These are phyloP conservation scores for Cephalotrichum gorgonifer DNA, from an alignment of 2,329 filamentous ascomycete species.

Conservation along the genomic window DNA sequence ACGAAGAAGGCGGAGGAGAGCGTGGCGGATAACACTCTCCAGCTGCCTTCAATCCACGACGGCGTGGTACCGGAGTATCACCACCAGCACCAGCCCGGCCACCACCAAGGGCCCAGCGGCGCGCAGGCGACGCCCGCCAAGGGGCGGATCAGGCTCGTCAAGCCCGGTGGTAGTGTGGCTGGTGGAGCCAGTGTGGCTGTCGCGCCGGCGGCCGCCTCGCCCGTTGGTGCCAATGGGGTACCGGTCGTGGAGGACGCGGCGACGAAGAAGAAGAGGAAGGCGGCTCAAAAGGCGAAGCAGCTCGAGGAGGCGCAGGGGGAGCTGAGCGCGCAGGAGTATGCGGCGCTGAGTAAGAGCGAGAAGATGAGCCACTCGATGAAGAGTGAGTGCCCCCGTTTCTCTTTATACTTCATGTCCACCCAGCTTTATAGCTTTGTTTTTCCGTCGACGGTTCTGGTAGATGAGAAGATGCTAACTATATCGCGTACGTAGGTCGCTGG, in stretches of 20 bases:
- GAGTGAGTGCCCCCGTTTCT: conserved; percentile 29
- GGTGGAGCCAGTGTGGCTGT: background rate
- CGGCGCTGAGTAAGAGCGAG: conserved; percentile 53
- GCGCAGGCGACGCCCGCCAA: background rate
- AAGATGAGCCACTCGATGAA: conserved; percentile 59
- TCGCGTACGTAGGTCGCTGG: conserved; percentile 41
- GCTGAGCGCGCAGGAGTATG: conserved; percentile 38
- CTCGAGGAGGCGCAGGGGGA: conserved; percentile 4
- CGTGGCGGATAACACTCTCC: background rate
- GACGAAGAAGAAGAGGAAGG: background rate
- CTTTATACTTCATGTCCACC: conserved; percentile 10
- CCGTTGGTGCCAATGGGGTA: background rate
- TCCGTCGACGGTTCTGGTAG: no score
- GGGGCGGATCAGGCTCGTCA: conserved; percentile 2
- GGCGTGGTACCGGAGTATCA: background rate
- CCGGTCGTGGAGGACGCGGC: background rate
- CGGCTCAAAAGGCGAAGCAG: background rate
- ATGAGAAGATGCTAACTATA: background rate
- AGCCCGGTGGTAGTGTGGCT: background rate
- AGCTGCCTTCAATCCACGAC: conserved; percentile 1
- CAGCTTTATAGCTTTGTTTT: conserved; percentile 12
- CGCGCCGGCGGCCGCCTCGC: background rate
- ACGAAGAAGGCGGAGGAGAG: conserved; percentile 5
- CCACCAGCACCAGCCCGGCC: background rate
- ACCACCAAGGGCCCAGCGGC: background rate